Percentiles rank a stretch among this genome's conserved stretches.
Conservation (phyloP, 148 eudicot genomes). For the Rhododendron molle region DNA sequence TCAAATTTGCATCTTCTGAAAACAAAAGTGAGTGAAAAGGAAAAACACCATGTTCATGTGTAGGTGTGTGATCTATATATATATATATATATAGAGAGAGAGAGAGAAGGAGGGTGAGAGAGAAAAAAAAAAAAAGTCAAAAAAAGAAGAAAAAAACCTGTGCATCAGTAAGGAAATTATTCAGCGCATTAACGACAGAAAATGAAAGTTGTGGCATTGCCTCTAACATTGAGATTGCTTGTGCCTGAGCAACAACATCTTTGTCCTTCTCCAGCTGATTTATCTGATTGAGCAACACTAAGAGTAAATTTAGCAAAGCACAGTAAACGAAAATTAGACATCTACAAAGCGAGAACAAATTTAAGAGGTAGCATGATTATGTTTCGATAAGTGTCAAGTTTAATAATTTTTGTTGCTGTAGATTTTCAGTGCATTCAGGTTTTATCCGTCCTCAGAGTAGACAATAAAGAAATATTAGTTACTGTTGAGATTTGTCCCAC, state of each 20-base stretch:
- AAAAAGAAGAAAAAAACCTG: slow-evolving; percentile 41
- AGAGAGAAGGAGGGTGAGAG: background rate
- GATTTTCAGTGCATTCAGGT: background rate
- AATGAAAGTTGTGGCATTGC: slow-evolving; percentile 64
- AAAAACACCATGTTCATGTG: background rate
- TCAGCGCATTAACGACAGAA: slow-evolving; percentile 69
- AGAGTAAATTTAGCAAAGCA: background rate
- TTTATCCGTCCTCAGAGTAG: background rate
- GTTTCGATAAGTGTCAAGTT: background rate
- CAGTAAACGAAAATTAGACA: background rate
- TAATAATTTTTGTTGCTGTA: background rate
- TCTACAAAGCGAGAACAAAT: background rate
- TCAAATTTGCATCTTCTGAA: background rate
- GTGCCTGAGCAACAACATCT: slow-evolving; percentile 98
- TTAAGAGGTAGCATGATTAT: background rate
- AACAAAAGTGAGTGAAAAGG: background rate
- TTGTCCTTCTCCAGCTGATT: slow-evolving; percentile 96
- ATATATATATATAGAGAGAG: background rate
- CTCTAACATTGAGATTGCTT: slow-evolving; percentile 71
- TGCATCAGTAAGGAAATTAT: slow-evolving; percentile 61
- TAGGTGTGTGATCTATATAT: too few relatives aligned
- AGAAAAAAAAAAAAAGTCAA: background rate
- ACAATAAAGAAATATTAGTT: background rate
- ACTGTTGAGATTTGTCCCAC: too few relatives aligned
- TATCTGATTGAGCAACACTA: slow-evolving; percentile 37